These are phyloP conservation scores for Raddia guianensis DNA, from an alignment of 176 grass and related monocot species.

Conservation along the genomic window DNA sequence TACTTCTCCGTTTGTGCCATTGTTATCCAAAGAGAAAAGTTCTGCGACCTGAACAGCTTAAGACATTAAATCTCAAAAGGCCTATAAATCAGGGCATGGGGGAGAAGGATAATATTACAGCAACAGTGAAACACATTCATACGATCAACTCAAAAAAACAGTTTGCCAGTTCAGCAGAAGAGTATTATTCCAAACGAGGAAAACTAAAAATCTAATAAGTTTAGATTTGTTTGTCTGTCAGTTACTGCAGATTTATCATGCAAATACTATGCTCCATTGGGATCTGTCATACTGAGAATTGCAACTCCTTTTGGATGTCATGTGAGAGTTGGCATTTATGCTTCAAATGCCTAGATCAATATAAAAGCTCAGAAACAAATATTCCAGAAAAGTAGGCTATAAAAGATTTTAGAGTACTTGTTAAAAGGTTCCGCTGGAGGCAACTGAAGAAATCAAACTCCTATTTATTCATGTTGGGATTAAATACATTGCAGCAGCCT, in stretches of 20 bases:
- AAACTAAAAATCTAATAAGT: slow-evolving; percentile 22
- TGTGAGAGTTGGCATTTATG: not conserved
- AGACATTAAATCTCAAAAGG: slow-evolving; percentile 28
- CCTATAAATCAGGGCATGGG: not conserved
- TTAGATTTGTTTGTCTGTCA: not conserved
- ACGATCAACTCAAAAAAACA: not conserved
- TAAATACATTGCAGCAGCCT: not conserved
- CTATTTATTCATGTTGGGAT: not conserved
- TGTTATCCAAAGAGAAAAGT: slow-evolving; percentile 71
- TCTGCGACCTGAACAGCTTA: slow-evolving; percentile 57
- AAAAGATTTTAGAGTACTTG: not conserved
- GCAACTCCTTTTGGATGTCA: not conserved
- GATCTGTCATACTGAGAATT: not conserved
- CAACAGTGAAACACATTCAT: not conserved
- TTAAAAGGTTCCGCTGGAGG: not conserved
- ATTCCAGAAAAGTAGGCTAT: not conserved
- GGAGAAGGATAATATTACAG: not conserved
- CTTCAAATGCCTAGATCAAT: slow-evolving; percentile 6
- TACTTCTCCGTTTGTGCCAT: slow-evolving; percentile 69
- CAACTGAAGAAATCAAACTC: not conserved
- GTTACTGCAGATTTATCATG: not conserved
- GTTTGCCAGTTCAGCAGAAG: not conserved
- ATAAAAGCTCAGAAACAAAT: not conserved
- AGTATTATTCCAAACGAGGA: not conserved
- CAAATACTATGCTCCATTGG: not conserved